Base-by-base conservation (phyloP, 495 filamentous ascomycete species). In the Daldinia childiae region DNA sequence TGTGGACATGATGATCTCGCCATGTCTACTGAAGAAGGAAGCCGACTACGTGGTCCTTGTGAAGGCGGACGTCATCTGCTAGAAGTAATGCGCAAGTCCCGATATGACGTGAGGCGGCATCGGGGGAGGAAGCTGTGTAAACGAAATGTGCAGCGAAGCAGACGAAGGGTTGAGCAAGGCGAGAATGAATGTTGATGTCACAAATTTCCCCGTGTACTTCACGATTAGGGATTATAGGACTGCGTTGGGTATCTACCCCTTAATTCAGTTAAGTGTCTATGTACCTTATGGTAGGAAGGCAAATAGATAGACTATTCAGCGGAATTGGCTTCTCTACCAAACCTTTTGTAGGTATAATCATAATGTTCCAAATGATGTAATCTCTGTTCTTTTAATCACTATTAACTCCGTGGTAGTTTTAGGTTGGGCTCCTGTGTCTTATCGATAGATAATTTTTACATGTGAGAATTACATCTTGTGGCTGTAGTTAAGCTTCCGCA, bases 41-140 rank as follows among this genome's bases (percentile, higher is more conserved):
- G 50, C 19, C 9, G 66, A 76, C 19, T 78, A 73, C 39, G 30
- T 56, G 6, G 66, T 78, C 11, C 60, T 76, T 1, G 71, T 73
- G 54, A 78, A 76, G 64, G 73, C 76, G 26, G 73, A 78, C 51
- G 71, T 78, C 19, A 66, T 74, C 24, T 78, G 76, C 52, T 74
- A 39, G 15, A 36, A 6, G 52, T 11, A 54, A 27, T 38, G 32
- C 6, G 51, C 6, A 45, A 34, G 56, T 30, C 27, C 29, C 3
- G 21, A 39, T 12, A 32, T 30, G 19, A 21, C 43, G 43, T 19
- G 21, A 24, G 43, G 43, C 43, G 43, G 43, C 19, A 12, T 48
- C 9, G 12, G 43, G 6, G 43, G 43, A 14, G 43, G 43, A 24
- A 14, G 19, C 9, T 41, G 11, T 36, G 7, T 43, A 26, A 26